A percentile compares a stretch with the other conserved stretches of the same genome.
Evolutionary conservation across 1,284 basidiomycete genomes (phyloP).

Genomic region (Puccinia horiana): DNA sequence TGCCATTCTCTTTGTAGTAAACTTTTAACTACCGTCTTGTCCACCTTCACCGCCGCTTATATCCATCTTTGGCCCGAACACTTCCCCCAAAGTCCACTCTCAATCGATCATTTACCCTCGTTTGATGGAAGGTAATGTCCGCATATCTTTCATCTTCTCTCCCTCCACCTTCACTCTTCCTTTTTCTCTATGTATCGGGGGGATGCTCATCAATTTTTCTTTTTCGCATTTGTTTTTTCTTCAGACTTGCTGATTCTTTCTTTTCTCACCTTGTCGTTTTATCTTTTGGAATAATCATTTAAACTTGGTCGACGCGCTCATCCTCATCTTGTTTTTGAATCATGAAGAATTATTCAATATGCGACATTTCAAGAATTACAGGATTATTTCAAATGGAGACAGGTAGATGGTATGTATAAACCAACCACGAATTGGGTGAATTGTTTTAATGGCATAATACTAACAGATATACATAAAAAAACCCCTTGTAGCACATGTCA

Average conservation of each 20-base stretch:
- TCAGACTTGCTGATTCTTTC: neutral
- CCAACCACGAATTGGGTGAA: neutral
- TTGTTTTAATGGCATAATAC: neutral
- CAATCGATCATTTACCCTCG: constrained; percentile 71
- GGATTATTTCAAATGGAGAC: constrained; percentile 95
- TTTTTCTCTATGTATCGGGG: neutral
- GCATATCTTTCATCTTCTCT: neutral
- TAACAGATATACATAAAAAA: neutral
- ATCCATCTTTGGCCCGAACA: constrained; percentile 80
- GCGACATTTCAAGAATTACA: constrained; percentile 71
- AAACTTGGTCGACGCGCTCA: neutral
- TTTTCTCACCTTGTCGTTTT: neutral
- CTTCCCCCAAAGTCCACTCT: constrained; percentile 71
- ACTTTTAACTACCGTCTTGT: constrained; percentile 82
- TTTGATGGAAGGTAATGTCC: constrained; percentile 73
- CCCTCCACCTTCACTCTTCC: neutral
- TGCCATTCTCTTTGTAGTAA: constrained; percentile 64
- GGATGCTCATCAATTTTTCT: constrained; percentile 6
- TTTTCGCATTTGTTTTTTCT: neutral
- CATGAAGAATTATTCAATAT: constrained; percentile 73
- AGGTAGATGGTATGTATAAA: constrained; percentile 85
- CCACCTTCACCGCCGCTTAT: constrained; percentile 88
- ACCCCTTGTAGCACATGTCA: constrained; percentile 77
- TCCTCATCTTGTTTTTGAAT: neutral
- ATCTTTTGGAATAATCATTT: neutral